phyloP scores from a whole-genome alignment of 2,329 filamentous ascomycete genomes.

The Penicillium sp. region DNA sequence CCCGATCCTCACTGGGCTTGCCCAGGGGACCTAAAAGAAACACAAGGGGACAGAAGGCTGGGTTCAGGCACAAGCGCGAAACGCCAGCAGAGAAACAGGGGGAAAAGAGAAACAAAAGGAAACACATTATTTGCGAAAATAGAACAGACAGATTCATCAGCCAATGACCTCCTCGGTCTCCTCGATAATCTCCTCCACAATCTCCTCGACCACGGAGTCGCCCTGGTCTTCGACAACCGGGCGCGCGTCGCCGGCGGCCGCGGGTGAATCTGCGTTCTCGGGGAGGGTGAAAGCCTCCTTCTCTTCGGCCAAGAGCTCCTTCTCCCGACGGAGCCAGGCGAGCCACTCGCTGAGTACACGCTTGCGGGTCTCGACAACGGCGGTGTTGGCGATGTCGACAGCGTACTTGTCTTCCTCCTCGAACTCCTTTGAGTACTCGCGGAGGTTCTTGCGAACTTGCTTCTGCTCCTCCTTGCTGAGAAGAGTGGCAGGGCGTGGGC shows the following conservation, averaged over 20 bases:
- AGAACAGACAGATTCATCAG: constrained; percentile 30
- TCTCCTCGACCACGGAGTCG: constrained; percentile 79
- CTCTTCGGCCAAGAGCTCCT: constrained; percentile 70
- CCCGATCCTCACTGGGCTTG: constrained; percentile 21
- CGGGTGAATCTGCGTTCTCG: constrained; percentile 60
- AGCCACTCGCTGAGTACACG: constrained; percentile 83
- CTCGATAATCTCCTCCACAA: constrained; percentile 76
- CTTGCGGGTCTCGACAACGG: constrained; percentile 84
- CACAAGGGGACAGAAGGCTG: constrained; percentile 30
- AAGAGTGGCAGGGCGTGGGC: constrained; percentile 84
- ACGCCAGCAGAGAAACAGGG: constrained; percentile 24
- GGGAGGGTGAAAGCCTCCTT: constrained; percentile 65
- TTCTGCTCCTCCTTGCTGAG: constrained; percentile 97
- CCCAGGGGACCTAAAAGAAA: constrained; percentile 24
- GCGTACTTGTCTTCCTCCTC: constrained; percentile 94
- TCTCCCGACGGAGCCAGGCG: constrained; percentile 73
- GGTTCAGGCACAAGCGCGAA: constrained; percentile 20
- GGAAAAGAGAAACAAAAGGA: constrained; percentile 26
- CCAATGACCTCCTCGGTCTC: constrained; percentile 75
- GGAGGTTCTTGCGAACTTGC: constrained; percentile 94
- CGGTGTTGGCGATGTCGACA: constrained; percentile 88
- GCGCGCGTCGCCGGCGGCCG: constrained; percentile 51
- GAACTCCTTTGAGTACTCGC: constrained; percentile 92
- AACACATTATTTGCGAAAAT: constrained; percentile 33
- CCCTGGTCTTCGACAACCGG: constrained; percentile 62